Evolutionary conservation across 2,329 filamentous ascomycete genomes (phyloP), one percentile per base, ranked within the genome.

Genomic region (Microsporum audouinii): DNA sequence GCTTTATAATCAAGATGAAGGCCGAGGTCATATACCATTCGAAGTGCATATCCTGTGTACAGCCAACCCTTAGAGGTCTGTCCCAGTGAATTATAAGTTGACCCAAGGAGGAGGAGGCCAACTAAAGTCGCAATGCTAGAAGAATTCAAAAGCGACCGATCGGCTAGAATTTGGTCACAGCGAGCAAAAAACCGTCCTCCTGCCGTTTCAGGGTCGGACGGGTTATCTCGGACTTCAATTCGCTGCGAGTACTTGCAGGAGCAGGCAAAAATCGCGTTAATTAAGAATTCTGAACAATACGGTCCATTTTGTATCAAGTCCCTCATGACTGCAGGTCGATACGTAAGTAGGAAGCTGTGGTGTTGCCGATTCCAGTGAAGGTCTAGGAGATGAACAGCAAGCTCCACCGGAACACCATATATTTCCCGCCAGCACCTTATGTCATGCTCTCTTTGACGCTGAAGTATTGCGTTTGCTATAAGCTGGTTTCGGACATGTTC

Each of bases 221-320:
- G 71, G 38, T 73, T 69, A 17, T 70, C 65, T 2, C 71, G 70
- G 5, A 76, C 67, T 14, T 70, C 71, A 0, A 68, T 63, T 0
- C 73, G 69, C 60, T 76, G 71, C 60, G 74, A 77, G 53, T 75
- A 76, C 0, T 75, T 70, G 3, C 69, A 71, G 2, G 71, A 73
- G 7, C 72, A 73, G 53, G 71, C 75, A 65, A 75, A 78, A 7
- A 77, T 76, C 4, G 75, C 71, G 60, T 76, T 75, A 7, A 77
- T 62, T 2, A 77, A 65, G 14, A 78, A 71, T 39, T 70, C 68
- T 1, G 71, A 75, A 56, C 68, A 71, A 61, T 74, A 72, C 5
- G 71, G 71, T 0, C 75, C 75, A 5, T 66, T 67, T 1, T 69
- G 65, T 7, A 66, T 60, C 34, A 77, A 66, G 57, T 73, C 71